Conservation (phyloP, 345 rosid species). For the Passiflora organensis region DNA sequence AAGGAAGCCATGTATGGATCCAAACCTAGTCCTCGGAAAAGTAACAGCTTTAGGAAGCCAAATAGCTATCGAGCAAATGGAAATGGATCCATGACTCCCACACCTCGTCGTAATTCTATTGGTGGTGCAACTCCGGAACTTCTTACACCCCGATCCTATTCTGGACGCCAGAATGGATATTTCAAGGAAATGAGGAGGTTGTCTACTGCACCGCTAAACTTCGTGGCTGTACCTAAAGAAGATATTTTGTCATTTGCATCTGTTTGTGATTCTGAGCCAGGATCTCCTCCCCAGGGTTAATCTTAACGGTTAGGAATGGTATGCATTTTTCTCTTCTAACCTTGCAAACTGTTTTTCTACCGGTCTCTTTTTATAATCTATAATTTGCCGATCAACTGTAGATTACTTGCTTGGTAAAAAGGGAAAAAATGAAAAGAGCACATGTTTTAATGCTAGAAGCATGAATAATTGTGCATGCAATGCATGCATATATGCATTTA, state of each 20-base stretch:
- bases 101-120: conserved; percentile 72
- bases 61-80: conserved; percentile 70
- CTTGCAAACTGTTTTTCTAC: background rate
- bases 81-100: conserved; percentile 86
- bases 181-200: conserved; percentile 81
- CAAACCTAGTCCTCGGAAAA: conserved; percentile 87
- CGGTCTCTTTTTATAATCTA: background rate
- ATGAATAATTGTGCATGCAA: no score
- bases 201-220: conserved; percentile 75
- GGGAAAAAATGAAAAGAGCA: no score
- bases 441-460: no score
- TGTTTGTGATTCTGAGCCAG: conserved; percentile 71
- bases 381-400: no score
- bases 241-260: conserved; percentile 87
- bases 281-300: conserved; percentile 71
- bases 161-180: conserved; percentile 84
- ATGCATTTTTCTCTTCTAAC: conserved; percentile 3
- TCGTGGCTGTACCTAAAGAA: conserved; percentile 79
- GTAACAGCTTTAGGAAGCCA: conserved; percentile 74
- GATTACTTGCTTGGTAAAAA: no score
- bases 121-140: conserved; percentile 76
- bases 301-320: conserved; percentile 23
- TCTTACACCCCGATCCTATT: conserved; percentile 84
- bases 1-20: conserved; percentile 90
- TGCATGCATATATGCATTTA: no score